Conservation (phyloP, 1,284 basidiomycete species). For the Naganishia sp. region DNA sequence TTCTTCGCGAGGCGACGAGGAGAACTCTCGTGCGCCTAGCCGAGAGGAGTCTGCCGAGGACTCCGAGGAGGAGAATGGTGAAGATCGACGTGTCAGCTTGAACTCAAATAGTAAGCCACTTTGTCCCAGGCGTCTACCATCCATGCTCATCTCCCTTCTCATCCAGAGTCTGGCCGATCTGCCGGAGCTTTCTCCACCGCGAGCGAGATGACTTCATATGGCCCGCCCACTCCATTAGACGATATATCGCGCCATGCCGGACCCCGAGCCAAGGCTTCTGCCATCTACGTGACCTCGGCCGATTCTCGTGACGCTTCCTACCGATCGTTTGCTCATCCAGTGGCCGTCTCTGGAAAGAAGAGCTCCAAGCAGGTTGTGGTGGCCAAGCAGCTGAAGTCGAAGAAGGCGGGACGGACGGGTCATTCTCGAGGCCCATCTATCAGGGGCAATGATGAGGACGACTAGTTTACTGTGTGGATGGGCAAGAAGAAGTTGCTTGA, state of each 20-base stretch:
- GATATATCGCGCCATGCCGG: constrained; percentile 8
- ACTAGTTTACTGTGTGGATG: neutral
- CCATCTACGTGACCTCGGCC: neutral
- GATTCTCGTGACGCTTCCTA: neutral
- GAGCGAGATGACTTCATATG: constrained; percentile 11
- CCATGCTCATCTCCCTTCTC: neutral
- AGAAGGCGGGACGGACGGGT: neutral
- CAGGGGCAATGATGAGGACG: constrained; percentile 2
- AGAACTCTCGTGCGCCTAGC: neutral
- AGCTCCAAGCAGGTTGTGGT: constrained; percentile 3
- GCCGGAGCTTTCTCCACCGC: constrained; percentile 15
- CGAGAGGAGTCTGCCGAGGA: constrained; percentile 1
- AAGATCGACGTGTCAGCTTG: constrained; percentile 19
- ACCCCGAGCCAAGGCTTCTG: constrained; percentile 7
- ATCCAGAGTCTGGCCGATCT: constrained; percentile 11
- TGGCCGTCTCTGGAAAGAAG: neutral
- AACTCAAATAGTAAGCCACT: constrained; percentile 18
- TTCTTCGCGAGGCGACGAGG: constrained; percentile 5
- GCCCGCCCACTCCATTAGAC: constrained; percentile 11
- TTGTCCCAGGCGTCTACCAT: too few species aligned
- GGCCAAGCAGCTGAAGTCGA: neutral
- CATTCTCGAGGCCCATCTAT: neutral
- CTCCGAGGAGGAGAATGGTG: constrained; percentile 5
- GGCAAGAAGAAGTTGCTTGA: too few species aligned
- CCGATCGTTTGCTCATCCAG: constrained; percentile 2